Evolutionary conservation across 2,329 filamentous ascomycete genomes (phyloP).

Genomic region (Graphilbum ipis-grandicollis): DNA sequence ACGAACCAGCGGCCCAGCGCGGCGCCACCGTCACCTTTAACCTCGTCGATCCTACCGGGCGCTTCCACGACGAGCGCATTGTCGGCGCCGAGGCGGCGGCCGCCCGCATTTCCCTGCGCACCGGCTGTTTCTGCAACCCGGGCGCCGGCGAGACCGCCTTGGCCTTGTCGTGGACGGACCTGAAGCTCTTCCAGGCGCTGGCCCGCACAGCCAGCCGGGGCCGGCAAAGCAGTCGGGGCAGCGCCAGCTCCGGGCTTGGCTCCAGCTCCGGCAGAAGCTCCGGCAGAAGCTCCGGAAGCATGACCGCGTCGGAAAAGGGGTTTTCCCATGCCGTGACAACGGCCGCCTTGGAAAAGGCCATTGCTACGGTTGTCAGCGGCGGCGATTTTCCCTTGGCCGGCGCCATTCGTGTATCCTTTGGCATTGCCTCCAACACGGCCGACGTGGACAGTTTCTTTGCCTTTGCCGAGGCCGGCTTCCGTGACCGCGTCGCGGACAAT

Average conservation of each 20-base stretch:
- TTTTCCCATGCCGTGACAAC: too few species aligned
- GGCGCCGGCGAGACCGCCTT: constrained; percentile 20
- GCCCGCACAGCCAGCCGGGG: neutral
- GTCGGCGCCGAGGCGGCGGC: constrained; percentile 17
- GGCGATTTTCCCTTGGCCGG: constrained; percentile 11
- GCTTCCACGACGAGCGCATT: constrained; percentile 18
- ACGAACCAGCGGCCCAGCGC: constrained; percentile 12
- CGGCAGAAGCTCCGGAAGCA: neutral
- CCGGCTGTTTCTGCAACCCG: constrained; percentile 25
- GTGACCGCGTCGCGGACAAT: constrained; percentile 12
- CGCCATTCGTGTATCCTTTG: constrained; percentile 21
- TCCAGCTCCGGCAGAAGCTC: too few species aligned
- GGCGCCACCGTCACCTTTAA: constrained; percentile 23
- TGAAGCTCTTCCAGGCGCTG: constrained; percentile 7
- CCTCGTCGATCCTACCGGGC: constrained; percentile 16
- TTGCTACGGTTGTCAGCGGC: too few species aligned
- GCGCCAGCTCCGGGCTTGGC: neutral
- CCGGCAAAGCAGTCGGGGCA: neutral
- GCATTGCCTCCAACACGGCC: constrained; percentile 16
- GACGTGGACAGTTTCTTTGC: constrained; percentile 20
- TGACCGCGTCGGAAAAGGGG: neutral
- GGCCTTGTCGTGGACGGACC: constrained; percentile 9
- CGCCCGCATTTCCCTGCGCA: constrained; percentile 19
- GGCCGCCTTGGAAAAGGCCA: too few species aligned
- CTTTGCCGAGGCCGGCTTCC: constrained; percentile 17